These are phyloP conservation scores for Cydonia oblonga DNA, from an alignment of 331 rosid genomes.

Conservation along the genomic window DNA sequence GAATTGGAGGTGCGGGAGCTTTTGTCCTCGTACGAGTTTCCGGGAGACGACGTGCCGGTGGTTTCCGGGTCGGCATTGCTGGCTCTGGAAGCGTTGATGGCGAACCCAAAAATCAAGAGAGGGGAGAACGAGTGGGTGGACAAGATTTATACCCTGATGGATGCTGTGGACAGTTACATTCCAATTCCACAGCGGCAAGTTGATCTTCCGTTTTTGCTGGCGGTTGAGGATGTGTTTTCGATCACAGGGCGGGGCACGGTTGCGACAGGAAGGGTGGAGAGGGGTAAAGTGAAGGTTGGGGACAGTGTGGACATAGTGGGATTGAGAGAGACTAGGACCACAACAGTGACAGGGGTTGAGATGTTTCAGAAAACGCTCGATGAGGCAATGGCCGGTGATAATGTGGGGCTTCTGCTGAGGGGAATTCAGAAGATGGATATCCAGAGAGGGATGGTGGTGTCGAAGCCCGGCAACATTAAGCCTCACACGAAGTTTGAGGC, in stretches of 20 bases:
- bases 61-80: conserved; percentile 11
- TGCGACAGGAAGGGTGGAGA: conserved; percentile 9
- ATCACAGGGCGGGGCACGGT: conserved; percentile 13
- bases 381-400: conserved; percentile 15
- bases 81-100: conserved; percentile 6
- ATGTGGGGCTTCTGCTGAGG: conserved; percentile 12
- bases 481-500: conserved; percentile 13
- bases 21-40: background rate
- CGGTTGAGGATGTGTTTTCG: conserved; percentile 12
- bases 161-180: conserved; percentile 10
- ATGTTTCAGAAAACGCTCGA: conserved; percentile 15
- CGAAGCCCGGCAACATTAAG: background rate
- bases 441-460: conserved; percentile 11
- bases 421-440: conserved; percentile 11
- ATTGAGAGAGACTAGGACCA: conserved; percentile 2
- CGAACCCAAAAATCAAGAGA: background rate
- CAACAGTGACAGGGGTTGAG: conserved; percentile 9
- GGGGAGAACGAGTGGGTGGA: conserved; percentile 15
- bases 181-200: conserved; percentile 8
- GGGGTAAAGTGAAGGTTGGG: conserved; percentile 7
- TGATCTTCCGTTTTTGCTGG: conserved; percentile 7
- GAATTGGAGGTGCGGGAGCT: conserved; percentile 7
- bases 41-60: conserved; percentile 8
- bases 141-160: conserved; percentile 1
- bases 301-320: conserved; percentile 10